These are phyloP conservation scores for Helminthosporium solani DNA, from an alignment of 2,329 filamentous ascomycete genomes.

Conservation along the genomic window DNA sequence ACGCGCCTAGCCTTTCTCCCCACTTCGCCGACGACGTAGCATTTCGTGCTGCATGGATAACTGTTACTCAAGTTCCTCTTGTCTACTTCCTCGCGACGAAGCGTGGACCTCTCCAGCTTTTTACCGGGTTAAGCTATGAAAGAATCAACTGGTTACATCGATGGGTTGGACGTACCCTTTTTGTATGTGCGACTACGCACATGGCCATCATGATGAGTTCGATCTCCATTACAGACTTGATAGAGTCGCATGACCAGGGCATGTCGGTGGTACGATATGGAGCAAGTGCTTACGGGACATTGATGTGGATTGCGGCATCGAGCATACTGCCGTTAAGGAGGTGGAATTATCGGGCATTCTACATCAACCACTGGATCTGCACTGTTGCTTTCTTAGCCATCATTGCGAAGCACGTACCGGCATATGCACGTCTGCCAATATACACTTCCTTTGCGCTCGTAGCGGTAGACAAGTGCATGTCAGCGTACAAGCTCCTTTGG, in stretches of 20 bases:
- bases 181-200: slow-evolving; percentile 30
- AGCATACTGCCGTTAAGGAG: slow-evolving; percentile 23
- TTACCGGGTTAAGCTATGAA: slow-evolving; percentile 24
- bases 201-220: slow-evolving; percentile 29
- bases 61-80: slow-evolving; percentile 28
- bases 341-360: slow-evolving; percentile 28
- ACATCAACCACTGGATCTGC: slow-evolving; percentile 29
- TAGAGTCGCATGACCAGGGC: slow-evolving; percentile 17
- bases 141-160: slow-evolving; percentile 26
- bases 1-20: slow-evolving; percentile 20
- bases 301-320: slow-evolving; percentile 26
- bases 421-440: slow-evolving; percentile 21
- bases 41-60: slow-evolving; percentile 34
- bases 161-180: slow-evolving; percentile 24
- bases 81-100: slow-evolving; percentile 30
- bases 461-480: slow-evolving; percentile 17
- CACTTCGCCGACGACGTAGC: slow-evolving; percentile 33
- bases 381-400: slow-evolving; percentile 24
- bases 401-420: slow-evolving; percentile 25
- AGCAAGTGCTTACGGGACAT: slow-evolving; percentile 21
- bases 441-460: slow-evolving; percentile 20
- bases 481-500: slow-evolving; percentile 10
- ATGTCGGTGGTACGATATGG: slow-evolving; percentile 28
- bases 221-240: slow-evolving; percentile 20
- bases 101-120: slow-evolving; percentile 21